Evolutionary conservation across 768 basidiomycete genomes (phyloP), one percentile per base, ranked within the genome.

Genomic region (Boletales sp.): DNA sequence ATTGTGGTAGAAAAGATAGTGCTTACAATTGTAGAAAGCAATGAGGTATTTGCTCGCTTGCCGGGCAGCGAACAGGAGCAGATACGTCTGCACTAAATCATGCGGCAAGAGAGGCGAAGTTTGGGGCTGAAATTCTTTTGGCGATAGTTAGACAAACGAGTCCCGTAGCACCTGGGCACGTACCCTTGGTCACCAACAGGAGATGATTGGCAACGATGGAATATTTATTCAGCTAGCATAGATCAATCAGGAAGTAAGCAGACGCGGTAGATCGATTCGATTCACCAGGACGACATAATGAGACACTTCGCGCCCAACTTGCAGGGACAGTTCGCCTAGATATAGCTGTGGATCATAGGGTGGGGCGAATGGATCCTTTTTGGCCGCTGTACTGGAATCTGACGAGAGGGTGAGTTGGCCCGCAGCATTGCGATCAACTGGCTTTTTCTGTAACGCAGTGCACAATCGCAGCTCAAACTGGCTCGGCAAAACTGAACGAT

Each of bases 391-490:
- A 27, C 50, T 51, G n/a, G 62, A 40, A 39, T 66, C 62, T 37
- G 54, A 68, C 55, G 48, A 48, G 57, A 47, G 53, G 44, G 49
- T 60, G 53, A 51, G 63, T 18, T 67, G 65, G 46, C 72, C 74
- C 44, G 74, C 68, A 38, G 74, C 74, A 31, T 74, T 74, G 27
- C 75, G 74, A n/a, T 73, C 71, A 24, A 62, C 61, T 4, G 83
- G 80, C 66, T 97, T 97, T 59, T 90, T 78, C 59, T 86, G 84
- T 37, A 97, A 72, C 0, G 92, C 88, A 12, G 91, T 88, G 58
- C 93, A 97, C 36, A 90, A 69, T 52, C 87, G 78, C 50, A 97
- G 80, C 69, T 95, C 81, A 66, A 90, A 97, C 94, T 97, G 60
- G 11, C 14, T 38, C 50, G 47, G 18, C 38, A 34, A 38, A 38